These are phyloP conservation scores for Leishmania tropica DNA, from an alignment of 208 protist genomes.

Conservation along the genomic window DNA sequence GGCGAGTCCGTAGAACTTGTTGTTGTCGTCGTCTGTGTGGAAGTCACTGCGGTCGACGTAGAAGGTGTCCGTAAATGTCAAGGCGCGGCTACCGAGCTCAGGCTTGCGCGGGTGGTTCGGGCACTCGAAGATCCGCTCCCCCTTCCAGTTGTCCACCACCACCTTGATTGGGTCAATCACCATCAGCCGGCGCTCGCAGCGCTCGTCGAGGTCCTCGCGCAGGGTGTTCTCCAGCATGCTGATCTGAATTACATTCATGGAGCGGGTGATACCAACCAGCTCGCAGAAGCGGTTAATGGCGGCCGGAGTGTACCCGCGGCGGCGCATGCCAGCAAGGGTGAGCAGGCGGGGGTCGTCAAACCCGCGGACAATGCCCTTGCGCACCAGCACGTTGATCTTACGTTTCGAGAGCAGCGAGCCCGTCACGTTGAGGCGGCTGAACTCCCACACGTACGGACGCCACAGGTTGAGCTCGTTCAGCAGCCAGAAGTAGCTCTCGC, in stretches of 20 bases:
- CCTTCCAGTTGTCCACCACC: constrained; percentile 93
- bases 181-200: constrained; percentile 79
- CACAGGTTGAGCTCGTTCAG: constrained; percentile 88
- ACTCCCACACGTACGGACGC: constrained; percentile 98
- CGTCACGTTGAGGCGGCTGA: constrained; percentile 97
- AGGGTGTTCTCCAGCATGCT: constrained; percentile 95
- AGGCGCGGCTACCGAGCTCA: constrained; percentile 71
- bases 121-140: constrained; percentile 82
- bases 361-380: constrained; percentile 93
- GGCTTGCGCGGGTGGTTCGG: constrained; percentile 96
- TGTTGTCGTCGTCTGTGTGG: constrained; percentile 76
- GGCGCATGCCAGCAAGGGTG: constrained; percentile 97
- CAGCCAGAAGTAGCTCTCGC: constrained; percentile 98
- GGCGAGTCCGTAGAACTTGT: constrained; percentile 89
- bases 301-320: constrained; percentile 96
- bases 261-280: constrained; percentile 93
- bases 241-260: constrained; percentile 93
- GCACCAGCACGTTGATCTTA: constrained; percentile 97
- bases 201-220: constrained; percentile 95
- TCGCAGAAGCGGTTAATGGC: constrained; percentile 98
- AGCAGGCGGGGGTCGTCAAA: constrained; percentile 98
- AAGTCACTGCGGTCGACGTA: constrained; percentile 99
- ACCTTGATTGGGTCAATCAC: constrained; percentile 98
- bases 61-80: constrained; percentile 92
- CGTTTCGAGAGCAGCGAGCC: constrained; percentile 98